phyloP scores from a whole-genome alignment of 768 basidiomycete genomes.

The Auricularia heimuer region DNA sequence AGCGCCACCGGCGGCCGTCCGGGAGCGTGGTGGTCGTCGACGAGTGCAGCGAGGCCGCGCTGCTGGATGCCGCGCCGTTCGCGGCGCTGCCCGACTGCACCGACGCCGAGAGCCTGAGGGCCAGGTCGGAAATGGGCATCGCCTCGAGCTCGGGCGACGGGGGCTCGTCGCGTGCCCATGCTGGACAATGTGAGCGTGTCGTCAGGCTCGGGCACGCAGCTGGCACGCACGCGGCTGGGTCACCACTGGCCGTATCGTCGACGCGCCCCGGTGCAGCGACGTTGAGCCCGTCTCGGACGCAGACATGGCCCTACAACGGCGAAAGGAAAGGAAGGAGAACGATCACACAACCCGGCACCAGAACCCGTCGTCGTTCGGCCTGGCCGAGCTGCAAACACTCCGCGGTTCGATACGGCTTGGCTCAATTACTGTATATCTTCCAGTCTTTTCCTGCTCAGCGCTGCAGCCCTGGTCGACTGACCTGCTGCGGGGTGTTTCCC shows the following conservation, averaged over 20 bases:
- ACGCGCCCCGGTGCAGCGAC: neutral
- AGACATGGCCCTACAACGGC: too few relatives aligned
- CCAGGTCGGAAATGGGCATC: conserved; percentile 22
- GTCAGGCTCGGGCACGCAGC: neutral
- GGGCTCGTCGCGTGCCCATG: conserved; percentile 79
- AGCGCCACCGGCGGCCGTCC: conserved; percentile 17
- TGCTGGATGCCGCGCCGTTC: conserved; percentile 24
- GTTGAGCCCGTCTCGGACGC: too few relatives aligned
- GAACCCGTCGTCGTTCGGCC: too few relatives aligned
- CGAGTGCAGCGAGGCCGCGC: conserved; percentile 45
- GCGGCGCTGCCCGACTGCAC: conserved; percentile 21
- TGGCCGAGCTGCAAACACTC: too few relatives aligned
- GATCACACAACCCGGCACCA: too few relatives aligned
- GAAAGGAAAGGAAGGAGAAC: too few relatives aligned
- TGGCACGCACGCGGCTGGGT: neutral
- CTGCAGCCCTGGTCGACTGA: too few relatives aligned
- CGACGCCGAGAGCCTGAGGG: conserved; percentile 17
- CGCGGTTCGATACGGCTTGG: too few relatives aligned
- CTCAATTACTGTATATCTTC: too few relatives aligned
- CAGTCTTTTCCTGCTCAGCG: too few relatives aligned
- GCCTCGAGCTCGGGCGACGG: conserved; percentile 52
- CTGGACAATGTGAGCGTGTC: conserved; percentile 25
- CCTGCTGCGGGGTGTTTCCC: too few relatives aligned
- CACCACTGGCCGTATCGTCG: neutral
- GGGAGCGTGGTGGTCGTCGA: conserved; percentile 22